phyloP scores from a whole-genome alignment of 192 early-diverging fungal genomes.

The Rhizophagus sp. region DNA sequence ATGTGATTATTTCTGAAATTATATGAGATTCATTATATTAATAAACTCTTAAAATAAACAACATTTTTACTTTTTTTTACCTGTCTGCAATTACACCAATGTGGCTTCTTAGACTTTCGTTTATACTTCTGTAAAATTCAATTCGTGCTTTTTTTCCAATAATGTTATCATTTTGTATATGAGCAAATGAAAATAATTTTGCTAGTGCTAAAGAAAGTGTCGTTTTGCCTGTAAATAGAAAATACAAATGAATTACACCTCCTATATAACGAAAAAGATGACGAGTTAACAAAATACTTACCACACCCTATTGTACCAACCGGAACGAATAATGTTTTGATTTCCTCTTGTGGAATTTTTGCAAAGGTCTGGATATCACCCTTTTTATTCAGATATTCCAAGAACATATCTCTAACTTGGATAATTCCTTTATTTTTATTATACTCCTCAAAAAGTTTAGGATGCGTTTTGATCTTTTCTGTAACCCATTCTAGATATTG shows the following conservation, averaged over 20 bases:
- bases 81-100: constrained; percentile 78
- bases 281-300: constrained; percentile 44
- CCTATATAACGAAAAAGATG: constrained; percentile 24
- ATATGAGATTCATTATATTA: not conserved
- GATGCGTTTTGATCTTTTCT: constrained; percentile 56
- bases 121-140: constrained; percentile 61
- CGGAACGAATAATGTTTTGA: constrained; percentile 61
- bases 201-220: constrained; percentile 57
- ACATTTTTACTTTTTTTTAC: constrained; percentile 26
- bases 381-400: constrained; percentile 52
- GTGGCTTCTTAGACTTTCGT: constrained; percentile 52
- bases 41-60: constrained; percentile 23
- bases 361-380: not conserved
- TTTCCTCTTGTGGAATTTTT: constrained; percentile 22
- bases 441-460: constrained; percentile 67
- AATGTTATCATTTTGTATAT: constrained; percentile 85
- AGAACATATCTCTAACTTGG: constrained; percentile 73
- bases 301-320: constrained; percentile 82
- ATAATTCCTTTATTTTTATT: constrained; percentile 81
- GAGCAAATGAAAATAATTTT: constrained; percentile 66
- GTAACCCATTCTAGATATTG: constrained; percentile 78
- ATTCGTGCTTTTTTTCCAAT: constrained; percentile 53
- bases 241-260: constrained; percentile 12
- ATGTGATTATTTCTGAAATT: constrained; percentile 65
- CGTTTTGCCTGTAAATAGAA: constrained; percentile 42